phyloP scores from a whole-genome alignment of 306 rosid species.

The Pyrus communis region DNA sequence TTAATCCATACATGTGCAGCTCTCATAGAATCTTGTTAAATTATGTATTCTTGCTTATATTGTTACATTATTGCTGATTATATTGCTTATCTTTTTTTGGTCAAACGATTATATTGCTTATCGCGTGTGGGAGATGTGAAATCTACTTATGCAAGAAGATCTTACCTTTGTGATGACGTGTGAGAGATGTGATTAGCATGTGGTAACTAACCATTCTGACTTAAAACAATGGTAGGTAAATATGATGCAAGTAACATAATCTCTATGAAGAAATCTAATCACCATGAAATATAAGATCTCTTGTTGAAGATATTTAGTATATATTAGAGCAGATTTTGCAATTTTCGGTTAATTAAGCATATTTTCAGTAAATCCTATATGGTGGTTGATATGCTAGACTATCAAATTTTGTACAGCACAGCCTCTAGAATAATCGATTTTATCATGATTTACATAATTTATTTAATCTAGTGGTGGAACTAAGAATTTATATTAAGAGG shows the following conservation, averaged over 20 bases:
- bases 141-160: neutral
- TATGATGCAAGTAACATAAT: neutral
- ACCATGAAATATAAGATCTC: neutral
- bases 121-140: neutral
- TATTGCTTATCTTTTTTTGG: too few relatives aligned
- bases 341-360: neutral
- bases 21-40: neutral
- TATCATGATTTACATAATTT: neutral
- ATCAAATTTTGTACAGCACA: neutral
- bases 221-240: neutral
- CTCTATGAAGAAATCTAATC: neutral
- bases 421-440: neutral
- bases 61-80: neutral
- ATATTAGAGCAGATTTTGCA: neutral
- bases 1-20: neutral
- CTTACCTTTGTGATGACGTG: neutral
- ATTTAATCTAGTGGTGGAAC: too few relatives aligned
- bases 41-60: neutral
- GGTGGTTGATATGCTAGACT: neutral
- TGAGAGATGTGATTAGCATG: neutral
- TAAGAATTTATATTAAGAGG: too few relatives aligned
- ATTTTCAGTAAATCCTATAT: too few relatives aligned
- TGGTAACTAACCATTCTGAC: neutral
- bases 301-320: neutral
- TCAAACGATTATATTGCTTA: too few relatives aligned